Evolutionary conservation across 2,329 filamentous ascomycete genomes (phyloP), one percentile per base, ranked within the genome.

Genomic region (Aspergillus quadrilineatus): DNA sequence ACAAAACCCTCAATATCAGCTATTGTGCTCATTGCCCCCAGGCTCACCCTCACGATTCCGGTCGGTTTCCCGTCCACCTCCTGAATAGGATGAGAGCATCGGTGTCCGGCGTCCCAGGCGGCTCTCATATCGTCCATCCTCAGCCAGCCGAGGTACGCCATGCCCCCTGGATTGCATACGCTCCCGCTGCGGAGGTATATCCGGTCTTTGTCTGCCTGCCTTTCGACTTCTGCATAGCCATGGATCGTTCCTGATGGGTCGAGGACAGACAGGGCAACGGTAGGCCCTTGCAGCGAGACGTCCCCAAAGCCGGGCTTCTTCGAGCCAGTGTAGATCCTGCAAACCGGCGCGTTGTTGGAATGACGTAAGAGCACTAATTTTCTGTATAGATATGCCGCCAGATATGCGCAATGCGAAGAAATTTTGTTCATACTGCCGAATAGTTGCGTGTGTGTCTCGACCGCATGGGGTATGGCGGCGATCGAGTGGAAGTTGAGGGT

Each of bases 141-240:
- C 26, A 49, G 14, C 34, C 47, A 46, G 15, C 58, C 48, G 8
- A 50, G 53, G 22, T 55, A 58, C 22, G 55, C 52, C 51, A 62
- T 50, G 4, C 60, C 60, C 7, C 60, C 60, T 0, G 60, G 60
- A 22, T 62, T 62, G 29, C 60, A 62, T 7, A 62, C 57, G 12
- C 42, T 50, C 6, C 60, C 60, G 22, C 57, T 61, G n/a, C 60
- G 57, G 28, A 61, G 52, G 37, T 59, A 59, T 17, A 61, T 61
- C 7, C 29, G 30, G n/a, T 58, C 55, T 6, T 44, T 50, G 14
- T 61, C 58, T 1, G 60, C 60, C 9, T 45, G 39, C 8, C 53
- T 43, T 29, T 60, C 55, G 9, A 61, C 49, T 5, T 58, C 42
- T 6, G 60, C 52, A 6, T 60, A 54, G 3, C 50, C 44, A n/a